Percentiles rank a stretch among this genome's conserved stretches.
phyloP scores from a whole-genome alignment of 1,284 basidiomycete species.

The Inonotus hispidus region DNA sequence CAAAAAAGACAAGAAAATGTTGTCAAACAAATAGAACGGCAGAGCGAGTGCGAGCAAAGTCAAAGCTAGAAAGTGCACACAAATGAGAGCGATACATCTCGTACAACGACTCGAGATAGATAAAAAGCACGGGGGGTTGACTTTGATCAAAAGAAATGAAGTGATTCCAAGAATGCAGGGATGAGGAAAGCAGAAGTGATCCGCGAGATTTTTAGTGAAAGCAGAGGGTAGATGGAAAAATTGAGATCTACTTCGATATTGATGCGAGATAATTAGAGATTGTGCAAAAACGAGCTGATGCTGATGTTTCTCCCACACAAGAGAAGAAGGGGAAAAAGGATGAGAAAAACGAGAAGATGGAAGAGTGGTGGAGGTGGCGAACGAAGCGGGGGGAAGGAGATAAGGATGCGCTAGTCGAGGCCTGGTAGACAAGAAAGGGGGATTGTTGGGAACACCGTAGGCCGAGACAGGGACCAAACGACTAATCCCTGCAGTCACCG shows the following conservation, averaged over 20 bases:
- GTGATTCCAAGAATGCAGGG: background rate
- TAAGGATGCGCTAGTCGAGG: background rate
- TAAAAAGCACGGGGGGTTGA: background rate
- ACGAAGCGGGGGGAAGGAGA: background rate
- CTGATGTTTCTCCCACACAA: too few relatives aligned
- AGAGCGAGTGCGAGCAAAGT: background rate
- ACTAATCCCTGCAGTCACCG: background rate
- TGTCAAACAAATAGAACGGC: background rate
- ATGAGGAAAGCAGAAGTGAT: too few relatives aligned
- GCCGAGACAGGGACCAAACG: too few relatives aligned
- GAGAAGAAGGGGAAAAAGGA: background rate
- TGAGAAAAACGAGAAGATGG: background rate
- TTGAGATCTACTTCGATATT: too few relatives aligned
- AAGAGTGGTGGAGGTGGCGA: too few relatives aligned
- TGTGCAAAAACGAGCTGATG: too few relatives aligned
- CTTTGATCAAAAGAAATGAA: too few relatives aligned
- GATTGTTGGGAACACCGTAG: too few relatives aligned
- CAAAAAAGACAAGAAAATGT: background rate
- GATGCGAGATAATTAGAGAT: too few relatives aligned
- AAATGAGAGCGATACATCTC: background rate
- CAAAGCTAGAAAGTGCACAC: background rate
- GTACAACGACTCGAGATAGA: background rate
- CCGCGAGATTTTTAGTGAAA: too few relatives aligned
- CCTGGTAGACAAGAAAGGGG: background rate
- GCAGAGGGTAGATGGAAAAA: too few relatives aligned